Base-by-base conservation (phyloP, 495 filamentous ascomycete species). In the Trichoderma erinaceum region DNA sequence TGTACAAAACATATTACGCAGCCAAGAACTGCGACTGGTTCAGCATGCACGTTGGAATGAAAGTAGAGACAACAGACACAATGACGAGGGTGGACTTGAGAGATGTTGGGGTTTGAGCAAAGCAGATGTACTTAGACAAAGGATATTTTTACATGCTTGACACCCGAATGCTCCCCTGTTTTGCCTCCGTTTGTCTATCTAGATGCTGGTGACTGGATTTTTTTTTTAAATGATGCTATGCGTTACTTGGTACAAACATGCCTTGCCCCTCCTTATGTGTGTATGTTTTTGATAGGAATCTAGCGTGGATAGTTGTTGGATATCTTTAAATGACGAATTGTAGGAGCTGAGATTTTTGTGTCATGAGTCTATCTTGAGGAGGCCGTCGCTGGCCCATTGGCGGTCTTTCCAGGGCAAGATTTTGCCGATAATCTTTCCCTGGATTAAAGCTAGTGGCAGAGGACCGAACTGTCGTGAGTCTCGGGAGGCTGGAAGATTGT, bases 391-490 rank as follows among this genome's bases (percentile, higher is more conserved):
- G 32, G 77, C 69, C 71, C 75, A 77, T 48, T 68, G 50, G 46
- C 73, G 74, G 12, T 72, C 66, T 6, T 74, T 78, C 46, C 75
- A 81, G 0, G 87, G 86, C 78, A 80, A 84, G 7, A 87, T 76
- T 65, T 82, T 85, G 18, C 86, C 88, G 52, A 95, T 79, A n/a
- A 97, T 86, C 77, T 96, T 97, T 41, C 94, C 94, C 74, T 85
- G 88, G 61, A 97, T 86, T 70, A 97, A 77, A 0, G 84, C 93
- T 77, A 97, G 78, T 15, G 95, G 93, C 23, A 99, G 72, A 0
- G 95, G 92, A 0, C 95, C 95, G 78, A 88, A 96, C 41, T 84
- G 80, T 71, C 95, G 86, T 67, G 92, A 97, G 80, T 99, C 95
- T 63, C 90, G 80, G 41, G 92, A 97, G 74, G 83, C 89, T 13